Base-by-base conservation (phyloP, 2,329 filamentous ascomycete species). In the Sporothrix humicola region DNA sequence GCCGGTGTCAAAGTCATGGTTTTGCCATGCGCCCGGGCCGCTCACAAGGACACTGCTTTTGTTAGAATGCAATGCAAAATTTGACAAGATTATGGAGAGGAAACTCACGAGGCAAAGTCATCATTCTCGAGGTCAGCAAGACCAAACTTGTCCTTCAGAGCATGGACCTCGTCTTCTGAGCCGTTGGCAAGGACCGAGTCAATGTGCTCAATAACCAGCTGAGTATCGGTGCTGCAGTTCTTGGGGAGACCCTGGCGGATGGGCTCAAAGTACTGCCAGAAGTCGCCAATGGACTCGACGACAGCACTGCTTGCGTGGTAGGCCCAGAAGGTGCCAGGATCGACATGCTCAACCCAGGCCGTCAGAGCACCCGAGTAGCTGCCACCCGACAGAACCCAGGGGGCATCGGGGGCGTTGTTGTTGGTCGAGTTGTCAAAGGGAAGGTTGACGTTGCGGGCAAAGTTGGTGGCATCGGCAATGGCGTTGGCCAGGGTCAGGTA, bases 11-110 rank as follows among this genome's bases (percentile, higher is more conserved):
- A 88, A 86, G 76, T 83, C 82, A 73, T 87, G 86, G 3, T 79
- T 80, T 78, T 90, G 89, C 87, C 88, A 90, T 7, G 84, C 78
- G 83, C 85, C 89, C 0, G 88, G 88, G 0, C 87, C 89, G 66
- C 85, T 85, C 77, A 86, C 82, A 42, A 90, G 81, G 0, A 85
- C 86, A 70, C 83, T 84, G 72, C 20, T 7, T 4, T 5, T 65
- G 42, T 65, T 65, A 65, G 59, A 44, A 26, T 26, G 23, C 13
- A 10, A 20, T 6, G 37, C 4, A 12, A 56, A 8, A 6, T 37
- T 10, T 54, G 6, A n/a, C n/a, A n/a, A 17, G 23, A 15, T 5
- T 23, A 48, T 12, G 17, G 26, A 31, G 23, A 31, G 26, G 4
- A 9, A n/a, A 77, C 79, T 76, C 58, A 79, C 77, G 72, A 42